Percentiles rank a stretch among this genome's conserved stretches.
Evolutionary conservation across 768 basidiomycete species (phyloP).

Genomic region (Kwoniella dendrophila): DNA sequence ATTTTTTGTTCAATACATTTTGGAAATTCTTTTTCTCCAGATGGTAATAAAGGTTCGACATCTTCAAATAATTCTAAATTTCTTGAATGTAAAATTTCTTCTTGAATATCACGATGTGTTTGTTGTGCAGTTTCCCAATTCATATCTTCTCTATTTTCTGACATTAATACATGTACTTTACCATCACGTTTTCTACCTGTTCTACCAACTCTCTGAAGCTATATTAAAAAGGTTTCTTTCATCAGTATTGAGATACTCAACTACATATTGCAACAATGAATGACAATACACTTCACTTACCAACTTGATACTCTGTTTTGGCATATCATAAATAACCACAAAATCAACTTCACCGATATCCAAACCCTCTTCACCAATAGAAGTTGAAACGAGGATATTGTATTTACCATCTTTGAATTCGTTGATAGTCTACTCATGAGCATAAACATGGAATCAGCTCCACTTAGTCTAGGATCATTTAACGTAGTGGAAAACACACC

Average conservation of each 20-base stretch:
- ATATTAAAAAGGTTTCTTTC: not conserved
- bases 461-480: not conserved
- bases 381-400: conserved; percentile 93
- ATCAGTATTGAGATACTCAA: not conserved
- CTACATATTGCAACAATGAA: no score
- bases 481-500: conserved; percentile 64
- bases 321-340: conserved; percentile 94
- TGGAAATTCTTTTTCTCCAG: conserved; percentile 74
- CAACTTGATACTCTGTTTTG: conserved; percentile 95
- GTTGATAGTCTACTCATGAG: conserved; percentile 68
- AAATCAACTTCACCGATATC: conserved; percentile 98
- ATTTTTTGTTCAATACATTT: conserved; percentile 76
- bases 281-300: conserved; percentile 59
- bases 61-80: conserved; percentile 91
- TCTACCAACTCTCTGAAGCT: conserved; percentile 95
- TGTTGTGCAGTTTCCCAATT: conserved; percentile 87
- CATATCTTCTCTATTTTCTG: conserved; percentile 84
- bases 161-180: conserved; percentile 83
- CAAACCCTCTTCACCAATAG: conserved; percentile 95
- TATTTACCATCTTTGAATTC: conserved; percentile 83
- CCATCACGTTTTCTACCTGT: conserved; percentile 92
- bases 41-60: conserved; percentile 80
- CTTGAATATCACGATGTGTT: conserved; percentile 85
- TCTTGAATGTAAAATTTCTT: conserved; percentile 78
- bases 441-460: not conserved